Evolutionary conservation across 805 yeast species (phyloP), one percentile per base, ranked within the genome.

Genomic region (Zygoascus biomembranicola): DNA sequence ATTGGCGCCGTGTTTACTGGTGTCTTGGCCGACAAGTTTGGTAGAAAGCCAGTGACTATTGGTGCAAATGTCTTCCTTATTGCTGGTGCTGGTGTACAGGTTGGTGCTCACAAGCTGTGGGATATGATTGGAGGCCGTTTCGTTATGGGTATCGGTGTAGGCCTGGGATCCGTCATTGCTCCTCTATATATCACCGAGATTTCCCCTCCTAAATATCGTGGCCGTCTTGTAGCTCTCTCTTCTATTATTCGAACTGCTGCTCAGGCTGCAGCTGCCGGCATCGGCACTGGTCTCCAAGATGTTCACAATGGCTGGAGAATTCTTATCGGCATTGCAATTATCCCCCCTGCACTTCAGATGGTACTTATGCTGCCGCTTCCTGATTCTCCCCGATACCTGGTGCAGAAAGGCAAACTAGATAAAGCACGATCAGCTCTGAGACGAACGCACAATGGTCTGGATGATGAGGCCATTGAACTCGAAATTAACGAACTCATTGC

Each of bases 111-210:
- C 52, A 74, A 82, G 2, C 84, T 89, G 55, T 89, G 97, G 96
- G 82, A 85, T 43, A 92, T 92, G 98, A 83, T 88, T 58, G 82
- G 73, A 18, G 99, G 98, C 45, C 78, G 98, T 67, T 84, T 92
- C 60, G 75, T 92, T 48, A 87, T 92, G 85, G 99, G 99, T 20
- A 86, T 87, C 68, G 98, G 97, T 63, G 97, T 92, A 28, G 99
- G 99, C 61, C 78, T 87, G 52, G 98, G 97, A 1, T 89, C 97
- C 1, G 74, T 90, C 51, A 84, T 89, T 53, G 88, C 97, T 14
- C 99, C 99, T 1, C 75, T 92, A 54, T 90, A 89, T 75, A 86
- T 92, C 58, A 77, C 89, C 53, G 99, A 92, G 69, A 78, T 90
- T 66, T 95, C 97, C 2, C 98, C 99, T 35, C 80, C 94, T n/a